A percentile compares a stretch with the other conserved stretches of the same genome.
These are phyloP conservation scores for Berkeleyomyces rouxiae DNA, from an alignment of 2,329 filamentous ascomycete species.

Conservation along the genomic window DNA sequence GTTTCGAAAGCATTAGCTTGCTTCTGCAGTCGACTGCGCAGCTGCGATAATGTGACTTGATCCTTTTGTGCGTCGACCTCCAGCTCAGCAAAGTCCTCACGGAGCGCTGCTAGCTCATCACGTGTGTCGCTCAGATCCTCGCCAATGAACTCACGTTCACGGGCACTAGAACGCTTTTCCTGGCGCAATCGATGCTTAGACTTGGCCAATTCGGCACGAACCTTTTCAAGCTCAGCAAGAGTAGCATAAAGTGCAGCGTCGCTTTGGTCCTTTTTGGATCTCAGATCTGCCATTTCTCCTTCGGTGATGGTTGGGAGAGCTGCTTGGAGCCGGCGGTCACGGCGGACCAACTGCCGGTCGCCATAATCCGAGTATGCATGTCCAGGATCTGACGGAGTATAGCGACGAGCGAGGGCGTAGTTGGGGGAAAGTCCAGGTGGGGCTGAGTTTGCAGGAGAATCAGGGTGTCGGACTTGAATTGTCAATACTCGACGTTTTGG, in stretches of 20 bases:
- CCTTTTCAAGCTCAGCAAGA: constrained; percentile 65
- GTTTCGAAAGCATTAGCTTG: constrained; percentile 72
- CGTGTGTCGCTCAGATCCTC: constrained; percentile 54
- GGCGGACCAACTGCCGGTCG: not conserved
- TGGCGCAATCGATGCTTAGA: constrained; percentile 8
- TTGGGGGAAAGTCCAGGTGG: not conserved
- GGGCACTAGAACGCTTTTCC: constrained; percentile 6
- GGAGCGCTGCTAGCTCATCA: constrained; percentile 8
- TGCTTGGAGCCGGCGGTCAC: not conserved
- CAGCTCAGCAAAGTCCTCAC: constrained; percentile 28
- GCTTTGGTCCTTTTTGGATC: constrained; percentile 8
- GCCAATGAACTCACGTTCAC: constrained; percentile 52
- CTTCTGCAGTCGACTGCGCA: constrained; percentile 56
- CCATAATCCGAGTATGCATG: not conserved
- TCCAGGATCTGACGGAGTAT: not conserved
- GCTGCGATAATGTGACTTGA: constrained; percentile 55
- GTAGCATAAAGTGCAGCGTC: constrained; percentile 25
- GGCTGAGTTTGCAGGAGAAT: constrained; percentile 1
- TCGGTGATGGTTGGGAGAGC: constrained; percentile 5
- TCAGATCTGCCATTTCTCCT: constrained; percentile 7
- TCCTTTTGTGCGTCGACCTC: constrained; percentile 55
- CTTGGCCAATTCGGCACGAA: constrained; percentile 21
- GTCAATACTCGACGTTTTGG: constrained; percentile 9
- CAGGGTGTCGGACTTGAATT: constrained; percentile 11
- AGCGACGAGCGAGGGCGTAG: not conserved